phyloP scores from a whole-genome alignment of 768 basidiomycete genomes.

The Neoboletus subvelutipes region DNA sequence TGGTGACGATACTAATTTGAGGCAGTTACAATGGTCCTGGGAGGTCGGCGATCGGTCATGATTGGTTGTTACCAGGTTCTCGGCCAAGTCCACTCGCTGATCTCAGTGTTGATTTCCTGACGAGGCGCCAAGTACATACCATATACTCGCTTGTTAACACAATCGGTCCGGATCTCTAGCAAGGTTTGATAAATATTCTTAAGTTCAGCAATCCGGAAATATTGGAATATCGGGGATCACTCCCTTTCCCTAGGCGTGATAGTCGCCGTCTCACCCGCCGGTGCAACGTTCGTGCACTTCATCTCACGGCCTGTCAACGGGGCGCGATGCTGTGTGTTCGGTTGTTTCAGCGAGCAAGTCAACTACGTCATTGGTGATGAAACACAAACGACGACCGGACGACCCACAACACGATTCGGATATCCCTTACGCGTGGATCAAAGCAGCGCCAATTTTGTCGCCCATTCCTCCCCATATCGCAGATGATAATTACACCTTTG shows the following conservation, averaged over 20 bases:
- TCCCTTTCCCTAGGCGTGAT: not conserved
- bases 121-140: conserved; percentile 5
- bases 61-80: not conserved
- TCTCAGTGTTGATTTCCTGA: not conserved
- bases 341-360: not conserved
- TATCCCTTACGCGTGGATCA: not conserved
- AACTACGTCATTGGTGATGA: not conserved
- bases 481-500: not conserved
- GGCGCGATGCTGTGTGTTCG: not conserved
- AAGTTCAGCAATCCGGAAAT: not conserved
- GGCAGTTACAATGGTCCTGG: not conserved
- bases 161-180: conserved; percentile 3
- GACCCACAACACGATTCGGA: not conserved
- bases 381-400: not conserved
- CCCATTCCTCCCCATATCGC: not conserved
- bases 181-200: not conserved
- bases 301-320: not conserved
- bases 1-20: conserved; percentile 39
- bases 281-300: not conserved
- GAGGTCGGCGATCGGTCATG: not conserved
- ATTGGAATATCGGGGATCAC: not conserved
- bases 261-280: not conserved
- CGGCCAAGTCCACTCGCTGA: not conserved
- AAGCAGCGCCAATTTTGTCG: not conserved
- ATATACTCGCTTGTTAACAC: conserved; percentile 9